A percentile compares a stretch with the other conserved stretches of the same genome.
These are phyloP conservation scores for Globisporangium radiosum DNA, from an alignment of 352 stramenopile genomes.

Conservation along the genomic window DNA sequence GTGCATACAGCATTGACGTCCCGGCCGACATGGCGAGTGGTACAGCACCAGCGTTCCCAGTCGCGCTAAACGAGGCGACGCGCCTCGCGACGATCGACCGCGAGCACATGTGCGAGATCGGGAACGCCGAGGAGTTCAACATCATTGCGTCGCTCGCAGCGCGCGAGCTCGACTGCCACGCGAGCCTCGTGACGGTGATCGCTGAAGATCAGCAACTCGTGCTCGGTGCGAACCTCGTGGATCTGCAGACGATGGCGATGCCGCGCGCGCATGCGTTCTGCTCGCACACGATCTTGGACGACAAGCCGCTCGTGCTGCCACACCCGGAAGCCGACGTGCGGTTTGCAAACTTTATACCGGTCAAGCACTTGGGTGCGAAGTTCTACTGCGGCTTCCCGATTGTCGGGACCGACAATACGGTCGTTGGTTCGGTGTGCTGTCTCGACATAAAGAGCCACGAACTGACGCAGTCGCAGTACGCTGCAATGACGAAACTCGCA, in stretches of 20 bases:
- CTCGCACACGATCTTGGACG: conserved; percentile 49
- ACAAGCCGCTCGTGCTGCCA: conserved; percentile 51
- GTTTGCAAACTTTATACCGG: conserved; percentile 43
- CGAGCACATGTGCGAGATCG: conserved; percentile 38
- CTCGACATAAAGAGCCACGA: conserved; percentile 42
- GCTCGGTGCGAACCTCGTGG: conserved; percentile 28
- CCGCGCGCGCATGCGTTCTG: conserved; percentile 31
- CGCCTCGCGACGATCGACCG: conserved; percentile 42
- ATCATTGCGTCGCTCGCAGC: conserved; percentile 60
- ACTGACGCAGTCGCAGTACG: conserved; percentile 54
- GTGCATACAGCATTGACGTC: conserved; percentile 38
- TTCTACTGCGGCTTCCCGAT: conserved; percentile 82
- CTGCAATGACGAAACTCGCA: conserved; percentile 42
- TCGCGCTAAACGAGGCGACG: conserved; percentile 35
- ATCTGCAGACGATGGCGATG: conserved; percentile 19
- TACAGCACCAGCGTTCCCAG: conserved; percentile 19
- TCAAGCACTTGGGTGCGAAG: conserved; percentile 33
- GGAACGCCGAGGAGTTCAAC: conserved; percentile 53
- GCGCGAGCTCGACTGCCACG: conserved; percentile 47
- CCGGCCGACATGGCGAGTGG: conserved; percentile 21
- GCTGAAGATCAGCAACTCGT: conserved; percentile 41
- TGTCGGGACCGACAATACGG: conserved; percentile 30
- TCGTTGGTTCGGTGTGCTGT: conserved; percentile 62
- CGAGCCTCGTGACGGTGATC: conserved; percentile 60
- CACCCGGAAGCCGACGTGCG: conserved; percentile 62